phyloP scores from a whole-genome alignment of 805 yeast species.

The Maudiozyma serrabonitensis region DNA sequence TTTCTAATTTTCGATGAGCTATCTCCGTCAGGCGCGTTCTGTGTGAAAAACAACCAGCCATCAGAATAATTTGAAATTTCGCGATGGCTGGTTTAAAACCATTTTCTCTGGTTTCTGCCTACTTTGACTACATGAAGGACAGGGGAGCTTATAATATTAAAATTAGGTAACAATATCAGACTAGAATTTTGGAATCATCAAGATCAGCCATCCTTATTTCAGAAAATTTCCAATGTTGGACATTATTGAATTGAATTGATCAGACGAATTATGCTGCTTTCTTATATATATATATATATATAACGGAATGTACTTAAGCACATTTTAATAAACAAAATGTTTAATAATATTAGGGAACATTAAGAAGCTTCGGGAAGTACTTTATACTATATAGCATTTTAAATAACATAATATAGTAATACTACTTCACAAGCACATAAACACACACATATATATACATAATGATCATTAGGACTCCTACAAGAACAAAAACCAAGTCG shows the following conservation, averaged over 20 bases:
- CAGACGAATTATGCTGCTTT: no score
- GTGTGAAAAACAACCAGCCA: background rate
- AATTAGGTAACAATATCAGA: no score
- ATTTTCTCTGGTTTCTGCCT: no score
- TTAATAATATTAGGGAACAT: no score
- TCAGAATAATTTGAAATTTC: background rate
- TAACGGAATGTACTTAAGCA: background rate
- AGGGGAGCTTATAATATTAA: no score
- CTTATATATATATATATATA: no score
- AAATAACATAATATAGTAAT: no score
- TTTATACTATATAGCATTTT: no score
- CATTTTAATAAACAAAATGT: background rate
- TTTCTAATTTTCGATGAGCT: slow-evolving; percentile 2
- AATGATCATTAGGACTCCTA: slow-evolving; percentile 24
- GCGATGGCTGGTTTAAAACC: background rate
- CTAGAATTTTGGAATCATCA: background rate
- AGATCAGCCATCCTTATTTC: background rate
- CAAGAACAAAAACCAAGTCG: slow-evolving; percentile 30
- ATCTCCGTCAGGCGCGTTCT: background rate
- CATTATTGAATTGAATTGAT: no score
- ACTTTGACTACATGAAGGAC: no score
- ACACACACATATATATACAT: background rate
- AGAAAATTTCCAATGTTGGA: no score
- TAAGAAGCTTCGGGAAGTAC: no score
- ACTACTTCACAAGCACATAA: background rate